Percentiles rank a stretch among this genome's conserved stretches.
These are phyloP conservation scores for Oryza meridionalis DNA, from an alignment of 176 grass and related monocot species.

Conservation along the genomic window DNA sequence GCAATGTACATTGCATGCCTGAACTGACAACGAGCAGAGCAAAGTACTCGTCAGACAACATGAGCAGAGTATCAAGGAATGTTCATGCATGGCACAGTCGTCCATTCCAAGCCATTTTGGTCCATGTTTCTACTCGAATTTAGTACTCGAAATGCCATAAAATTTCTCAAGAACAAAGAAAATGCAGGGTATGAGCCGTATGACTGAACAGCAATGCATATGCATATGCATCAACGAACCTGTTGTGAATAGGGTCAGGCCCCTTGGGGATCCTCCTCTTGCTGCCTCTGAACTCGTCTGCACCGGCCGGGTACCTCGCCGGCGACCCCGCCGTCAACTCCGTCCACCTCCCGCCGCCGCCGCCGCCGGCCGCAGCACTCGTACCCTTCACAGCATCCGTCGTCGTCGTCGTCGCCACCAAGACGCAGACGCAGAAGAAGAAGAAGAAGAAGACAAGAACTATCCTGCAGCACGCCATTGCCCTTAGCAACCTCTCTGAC, in stretches of 20 bases:
- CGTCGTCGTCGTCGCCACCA: conserved; percentile 9
- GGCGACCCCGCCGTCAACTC: conserved; percentile 4
- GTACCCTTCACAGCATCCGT: background rate
- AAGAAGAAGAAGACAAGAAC: background rate
- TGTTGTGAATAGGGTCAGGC: conserved; percentile 83
- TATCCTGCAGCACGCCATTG: conserved; percentile 35
- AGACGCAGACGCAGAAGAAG: conserved; percentile 39
- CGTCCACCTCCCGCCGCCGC: background rate
- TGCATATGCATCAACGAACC: conserved; percentile 37
- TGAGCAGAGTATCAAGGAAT: background rate
- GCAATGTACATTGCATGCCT: background rate
- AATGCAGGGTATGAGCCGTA: background rate
- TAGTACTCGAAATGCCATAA: background rate
- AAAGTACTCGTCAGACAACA: too few species aligned
- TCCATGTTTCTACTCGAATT: background rate
- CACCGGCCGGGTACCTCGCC: background rate
- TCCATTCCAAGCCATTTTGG: background rate
- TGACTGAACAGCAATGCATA: background rate
- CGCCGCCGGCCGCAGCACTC: background rate
- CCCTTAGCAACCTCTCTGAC: conserved; percentile 34
- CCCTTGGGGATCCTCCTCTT: conserved; percentile 75
- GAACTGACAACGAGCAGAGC: background rate
- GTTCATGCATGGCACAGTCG: background rate
- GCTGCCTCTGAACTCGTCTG: conserved; percentile 53
- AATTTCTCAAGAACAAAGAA: background rate